phyloP scores from a whole-genome alignment of 805 yeast species.

The Hanseniaspora osmophila region DNA sequence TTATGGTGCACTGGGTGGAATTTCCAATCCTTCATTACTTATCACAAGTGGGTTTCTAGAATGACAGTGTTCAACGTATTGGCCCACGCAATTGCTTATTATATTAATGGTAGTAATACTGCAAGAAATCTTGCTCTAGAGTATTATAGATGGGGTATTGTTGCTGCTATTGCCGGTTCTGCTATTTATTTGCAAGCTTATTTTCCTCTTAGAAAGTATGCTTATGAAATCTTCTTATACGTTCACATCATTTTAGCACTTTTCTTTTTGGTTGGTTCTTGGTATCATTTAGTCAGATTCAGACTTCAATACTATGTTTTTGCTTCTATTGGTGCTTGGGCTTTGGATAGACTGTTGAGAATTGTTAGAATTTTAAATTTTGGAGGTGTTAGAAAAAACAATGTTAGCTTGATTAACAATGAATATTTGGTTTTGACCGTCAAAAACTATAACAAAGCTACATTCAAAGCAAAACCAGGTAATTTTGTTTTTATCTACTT shows the following conservation, averaged over 20 bases:
- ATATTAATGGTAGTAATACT: conserved; percentile 3
- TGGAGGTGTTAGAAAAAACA: conserved; percentile 5
- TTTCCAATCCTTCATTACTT: conserved; percentile 39
- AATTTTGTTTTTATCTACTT: conserved; percentile 39
- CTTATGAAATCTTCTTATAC: conserved; percentile 31
- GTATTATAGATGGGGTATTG: conserved; percentile 24
- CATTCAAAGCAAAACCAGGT: conserved; percentile 27
- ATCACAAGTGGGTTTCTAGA: conserved; percentile 51
- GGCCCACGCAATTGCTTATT: conserved; percentile 8
- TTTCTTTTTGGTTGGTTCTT: conserved; percentile 29
- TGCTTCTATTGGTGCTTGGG: conserved; percentile 51
- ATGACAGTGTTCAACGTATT: conserved; percentile 16
- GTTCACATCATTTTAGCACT: conserved; percentile 31
- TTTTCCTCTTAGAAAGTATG: conserved; percentile 27
- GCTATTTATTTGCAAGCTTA: conserved; percentile 29
- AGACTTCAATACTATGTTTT: conserved; percentile 38
- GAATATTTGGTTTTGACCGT: conserved; percentile 8
- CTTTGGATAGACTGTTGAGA: conserved; percentile 45
- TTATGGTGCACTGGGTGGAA: conserved; percentile 46
- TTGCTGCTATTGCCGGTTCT: conserved; percentile 19
- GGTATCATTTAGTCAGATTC: conserved; percentile 25
- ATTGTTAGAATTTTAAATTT: conserved; percentile 31
- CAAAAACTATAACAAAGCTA: conserved; percentile 1
- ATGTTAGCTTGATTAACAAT: conserved; percentile 1
- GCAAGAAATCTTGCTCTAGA: conserved; percentile 31